A percentile compares a stretch with the other conserved stretches of the same genome.
Evolutionary conservation across 2,329 filamentous ascomycete species (phyloP).

Genomic region (Cyphellophora attinorum): DNA sequence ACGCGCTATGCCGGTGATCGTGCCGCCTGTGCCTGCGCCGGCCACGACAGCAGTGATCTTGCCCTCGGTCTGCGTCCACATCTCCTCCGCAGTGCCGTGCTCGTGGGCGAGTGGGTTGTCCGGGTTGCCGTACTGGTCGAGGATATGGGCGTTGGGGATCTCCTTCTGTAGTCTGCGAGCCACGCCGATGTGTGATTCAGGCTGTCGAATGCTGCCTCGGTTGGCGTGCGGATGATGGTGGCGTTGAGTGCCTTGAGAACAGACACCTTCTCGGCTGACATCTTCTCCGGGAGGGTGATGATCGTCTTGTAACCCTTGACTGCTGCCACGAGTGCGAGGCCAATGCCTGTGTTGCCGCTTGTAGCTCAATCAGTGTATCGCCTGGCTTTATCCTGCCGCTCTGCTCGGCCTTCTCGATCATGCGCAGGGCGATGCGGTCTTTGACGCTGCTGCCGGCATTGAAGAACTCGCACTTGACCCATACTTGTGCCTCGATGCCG

Average conservation of each 20-base stretch:
- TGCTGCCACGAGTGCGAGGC: conserved; percentile 82
- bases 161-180: conserved; percentile 85
- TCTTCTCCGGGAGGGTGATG: conserved; percentile 97
- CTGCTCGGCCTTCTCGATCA: conserved; percentile 93
- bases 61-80: conserved; percentile 83
- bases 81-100: conserved; percentile 87
- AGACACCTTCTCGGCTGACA: conserved; percentile 96
- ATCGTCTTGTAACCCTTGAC: conserved; percentile 97
- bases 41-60: conserved; percentile 85
- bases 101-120: conserved; percentile 95
- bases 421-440: conserved; percentile 88
- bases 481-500: conserved; percentile 80
- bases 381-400: conserved; percentile 91
- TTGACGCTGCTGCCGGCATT: conserved; percentile 92
- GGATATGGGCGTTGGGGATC: conserved; percentile 90
- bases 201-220: conserved; percentile 85
- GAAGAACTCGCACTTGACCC: conserved; percentile 86
- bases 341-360: conserved; percentile 95
- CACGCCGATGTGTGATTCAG: conserved; percentile 95
- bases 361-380: conserved; percentile 95
- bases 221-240: conserved; percentile 95
- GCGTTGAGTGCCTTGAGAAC: conserved; percentile 88
- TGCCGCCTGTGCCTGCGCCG: conserved; percentile 80
- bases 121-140: conserved; percentile 88
- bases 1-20: conserved; percentile 78